A percentile compares a stretch with the other conserved stretches of the same genome.
Evolutionary conservation across 805 yeast species (phyloP).

Genomic region (Candida morakotiae): DNA sequence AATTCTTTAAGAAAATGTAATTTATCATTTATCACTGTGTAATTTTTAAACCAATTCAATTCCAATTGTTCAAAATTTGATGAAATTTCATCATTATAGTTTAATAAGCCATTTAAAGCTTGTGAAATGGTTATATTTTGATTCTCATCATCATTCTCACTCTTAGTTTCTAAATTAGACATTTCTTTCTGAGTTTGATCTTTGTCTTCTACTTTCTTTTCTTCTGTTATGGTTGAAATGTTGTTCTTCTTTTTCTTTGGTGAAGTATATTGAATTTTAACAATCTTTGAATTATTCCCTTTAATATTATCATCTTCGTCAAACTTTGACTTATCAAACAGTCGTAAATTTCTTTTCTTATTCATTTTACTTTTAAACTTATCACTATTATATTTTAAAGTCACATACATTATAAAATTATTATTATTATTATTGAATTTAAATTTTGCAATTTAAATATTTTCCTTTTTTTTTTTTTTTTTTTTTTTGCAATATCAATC

Average conservation of each 20-base stretch:
- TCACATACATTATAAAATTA: slow-evolving; percentile 3
- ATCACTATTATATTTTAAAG: slow-evolving; percentile 7
- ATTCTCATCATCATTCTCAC: not conserved
- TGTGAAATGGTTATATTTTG: not conserved
- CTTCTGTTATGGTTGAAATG: too few relatives aligned
- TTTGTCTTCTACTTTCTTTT: too few relatives aligned
- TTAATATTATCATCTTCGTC: not conserved
- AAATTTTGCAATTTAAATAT: not conserved
- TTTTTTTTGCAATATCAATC: slow-evolving; percentile 5
- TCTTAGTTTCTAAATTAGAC: too few relatives aligned
- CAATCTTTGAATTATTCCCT: not conserved
- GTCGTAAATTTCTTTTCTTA: not conserved
- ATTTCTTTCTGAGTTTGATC: too few relatives aligned
- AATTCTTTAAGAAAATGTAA: slow-evolving; percentile 25
- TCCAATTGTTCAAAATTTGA: slow-evolving; percentile 9
- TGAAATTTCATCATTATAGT: not conserved
- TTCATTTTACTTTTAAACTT: not conserved
- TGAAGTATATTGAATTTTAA: not conserved
- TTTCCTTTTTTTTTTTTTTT: not conserved
- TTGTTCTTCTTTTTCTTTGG: too few relatives aligned
- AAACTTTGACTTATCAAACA: too few relatives aligned
- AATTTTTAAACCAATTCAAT: slow-evolving; percentile 20
- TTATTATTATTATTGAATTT: too few relatives aligned
- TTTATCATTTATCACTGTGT: slow-evolving; percentile 21
- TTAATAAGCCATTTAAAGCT: not conserved